These are phyloP conservation scores for Fragaria ananassa DNA, from an alignment of 306 rosid species.

Conservation along the genomic window DNA sequence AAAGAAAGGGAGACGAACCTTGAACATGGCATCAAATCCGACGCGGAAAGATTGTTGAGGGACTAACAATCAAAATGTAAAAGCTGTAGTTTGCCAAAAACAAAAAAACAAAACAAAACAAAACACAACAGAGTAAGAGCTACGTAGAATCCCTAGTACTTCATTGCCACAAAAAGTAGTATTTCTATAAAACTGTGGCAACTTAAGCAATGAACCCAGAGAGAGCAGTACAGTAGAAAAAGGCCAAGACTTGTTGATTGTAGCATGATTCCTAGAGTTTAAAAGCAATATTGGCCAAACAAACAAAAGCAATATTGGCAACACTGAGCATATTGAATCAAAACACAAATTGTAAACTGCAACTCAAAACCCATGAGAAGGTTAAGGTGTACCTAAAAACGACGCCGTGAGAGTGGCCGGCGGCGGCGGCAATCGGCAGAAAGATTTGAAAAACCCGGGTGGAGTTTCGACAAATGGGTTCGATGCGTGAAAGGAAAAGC, in stretches of 20 bases:
- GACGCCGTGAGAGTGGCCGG: background rate
- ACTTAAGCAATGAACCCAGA: background rate
- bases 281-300: background rate
- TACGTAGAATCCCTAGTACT: background rate
- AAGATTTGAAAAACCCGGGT: background rate
- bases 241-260: background rate
- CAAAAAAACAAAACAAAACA: too few species aligned
- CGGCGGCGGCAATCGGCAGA: background rate
- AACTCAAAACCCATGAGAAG: background rate
- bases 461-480: background rate
- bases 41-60: background rate
- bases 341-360: background rate
- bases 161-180: background rate
- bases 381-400: background rate
- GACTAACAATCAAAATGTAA: background rate
- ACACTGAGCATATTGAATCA: background rate
- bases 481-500: background rate
- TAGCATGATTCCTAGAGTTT: background rate
- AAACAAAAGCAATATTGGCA: background rate
- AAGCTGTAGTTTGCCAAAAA: background rate
- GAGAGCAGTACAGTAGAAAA: background rate
- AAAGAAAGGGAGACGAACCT: background rate
- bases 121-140: background rate
- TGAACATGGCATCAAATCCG: conserved; percentile 5
- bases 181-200: background rate